phyloP scores from a whole-genome alignment of 352 stramenopile species.

The Globisporangium recalcitrans region DNA sequence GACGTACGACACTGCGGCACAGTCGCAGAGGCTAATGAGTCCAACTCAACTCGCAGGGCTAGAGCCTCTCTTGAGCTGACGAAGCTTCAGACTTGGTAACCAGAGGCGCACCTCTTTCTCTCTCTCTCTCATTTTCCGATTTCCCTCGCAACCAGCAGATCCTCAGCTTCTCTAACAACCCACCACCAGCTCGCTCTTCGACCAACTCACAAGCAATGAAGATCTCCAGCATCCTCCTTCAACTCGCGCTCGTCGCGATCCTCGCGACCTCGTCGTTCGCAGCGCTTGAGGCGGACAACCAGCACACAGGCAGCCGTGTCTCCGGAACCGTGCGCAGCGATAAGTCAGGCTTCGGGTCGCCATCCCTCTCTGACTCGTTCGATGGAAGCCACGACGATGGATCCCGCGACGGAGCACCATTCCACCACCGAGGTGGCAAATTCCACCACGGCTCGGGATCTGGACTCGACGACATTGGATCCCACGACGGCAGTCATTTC shows the following conservation, averaged over 20 bases:
- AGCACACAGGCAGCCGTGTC: no score
- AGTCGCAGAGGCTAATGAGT: no score
- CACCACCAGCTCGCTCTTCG: no score
- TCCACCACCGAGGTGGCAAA: neutral
- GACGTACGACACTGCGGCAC: no score
- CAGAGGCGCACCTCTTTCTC: no score
- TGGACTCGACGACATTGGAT: neutral
- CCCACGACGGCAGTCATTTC: neutral
- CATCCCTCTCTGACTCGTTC: neutral
- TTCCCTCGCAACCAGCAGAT: neutral
- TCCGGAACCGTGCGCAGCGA: no score
- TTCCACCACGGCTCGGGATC: neutral
- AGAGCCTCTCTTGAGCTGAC: no score
- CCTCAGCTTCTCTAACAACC: no score
- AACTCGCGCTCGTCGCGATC: neutral
- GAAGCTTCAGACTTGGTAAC: no score
- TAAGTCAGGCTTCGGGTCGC: neutral
- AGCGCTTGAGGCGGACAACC: neutral
- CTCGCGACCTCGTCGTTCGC: constrained; percentile 1
- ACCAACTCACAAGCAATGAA: constrained; percentile 5
- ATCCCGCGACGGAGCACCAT: no score
- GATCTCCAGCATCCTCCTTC: neutral
- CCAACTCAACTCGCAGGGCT: no score
- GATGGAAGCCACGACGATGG: neutral
- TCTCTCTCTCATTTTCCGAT: constrained; percentile 5